Evolutionary conservation across 352 stramenopile species (phyloP).

Genomic region (Pythium pyrilobum): DNA sequence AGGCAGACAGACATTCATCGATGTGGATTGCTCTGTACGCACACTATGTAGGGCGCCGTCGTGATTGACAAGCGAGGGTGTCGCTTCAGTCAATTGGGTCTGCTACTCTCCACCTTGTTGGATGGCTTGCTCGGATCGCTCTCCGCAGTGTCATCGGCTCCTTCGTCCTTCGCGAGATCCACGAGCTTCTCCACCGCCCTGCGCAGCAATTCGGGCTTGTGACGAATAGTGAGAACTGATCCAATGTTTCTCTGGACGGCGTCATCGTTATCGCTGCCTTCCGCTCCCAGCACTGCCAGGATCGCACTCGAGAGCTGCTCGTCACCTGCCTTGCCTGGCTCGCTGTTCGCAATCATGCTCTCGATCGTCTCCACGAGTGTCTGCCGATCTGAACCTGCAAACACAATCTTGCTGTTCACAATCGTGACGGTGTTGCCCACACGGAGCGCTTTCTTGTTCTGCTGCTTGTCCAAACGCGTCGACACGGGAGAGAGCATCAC

Average conservation of each 20-base stretch:
- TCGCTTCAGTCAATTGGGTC: no score
- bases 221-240: no score
- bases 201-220: constrained; percentile 4
- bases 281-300: constrained; percentile 1
- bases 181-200: constrained; percentile 9
- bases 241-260: background rate
- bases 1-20: no score
- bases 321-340: constrained; percentile 5
- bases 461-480: background rate
- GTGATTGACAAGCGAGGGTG: no score
- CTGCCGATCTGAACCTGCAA: constrained; percentile 3
- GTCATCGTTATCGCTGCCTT: background rate
- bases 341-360: constrained; percentile 18
- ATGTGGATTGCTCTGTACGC: no score
- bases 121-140: no score
- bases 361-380: constrained; percentile 12
- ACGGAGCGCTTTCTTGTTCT: background rate
- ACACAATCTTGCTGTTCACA: constrained; percentile 10
- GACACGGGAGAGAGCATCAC: constrained; percentile 11
- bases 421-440: constrained; percentile 17
- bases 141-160: background rate
- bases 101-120: no score
- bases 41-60: no score
- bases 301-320: constrained; percentile 2
- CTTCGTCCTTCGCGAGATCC: background rate